A percentile compares a stretch with the other conserved stretches of the same genome.
Evolutionary conservation across 345 rosid genomes (phyloP).

Genomic region (Euclidium syriacum): DNA sequence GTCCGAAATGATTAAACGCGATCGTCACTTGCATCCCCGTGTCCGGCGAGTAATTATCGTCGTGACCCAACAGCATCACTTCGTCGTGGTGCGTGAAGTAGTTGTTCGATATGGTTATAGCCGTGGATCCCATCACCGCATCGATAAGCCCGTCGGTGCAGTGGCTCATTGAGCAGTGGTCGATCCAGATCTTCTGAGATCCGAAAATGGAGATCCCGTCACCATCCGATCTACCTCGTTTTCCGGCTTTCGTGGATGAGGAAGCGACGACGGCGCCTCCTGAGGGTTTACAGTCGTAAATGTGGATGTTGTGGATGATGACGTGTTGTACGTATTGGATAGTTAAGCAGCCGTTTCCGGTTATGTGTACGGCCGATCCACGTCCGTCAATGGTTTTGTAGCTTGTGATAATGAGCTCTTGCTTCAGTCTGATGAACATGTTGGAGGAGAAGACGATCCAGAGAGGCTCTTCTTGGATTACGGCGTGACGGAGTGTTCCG

Average conservation of each 20-base stretch:
- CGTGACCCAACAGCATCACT: constrained; percentile 78
- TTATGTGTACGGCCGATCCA: constrained; percentile 54
- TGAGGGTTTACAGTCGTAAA: constrained; percentile 73
- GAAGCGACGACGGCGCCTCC: constrained; percentile 55
- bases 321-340: constrained; percentile 61
- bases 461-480: constrained; percentile 64
- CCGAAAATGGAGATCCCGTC: constrained; percentile 78
- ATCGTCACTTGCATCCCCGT: constrained; percentile 84
- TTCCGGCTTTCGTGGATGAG: constrained; percentile 50
- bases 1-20: constrained; percentile 76
- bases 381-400: constrained; percentile 89
- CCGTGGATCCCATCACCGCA: constrained; percentile 81
- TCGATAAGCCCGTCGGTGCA: constrained; percentile 77
- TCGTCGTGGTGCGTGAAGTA: constrained; percentile 67
- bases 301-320: constrained; percentile 76
- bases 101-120: constrained; percentile 67
- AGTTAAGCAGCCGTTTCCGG: constrained; percentile 75
- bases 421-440: constrained; percentile 59
- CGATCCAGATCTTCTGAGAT: constrained; percentile 70
- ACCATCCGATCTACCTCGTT: constrained; percentile 68
- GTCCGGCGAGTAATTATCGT: constrained; percentile 37
- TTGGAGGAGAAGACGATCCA: constrained; percentile 67
- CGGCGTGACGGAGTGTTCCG: constrained; percentile 76
- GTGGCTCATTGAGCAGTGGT: constrained; percentile 60
- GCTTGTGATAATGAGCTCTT: constrained; percentile 69